A percentile compares a stretch with the other conserved stretches of the same genome.
These are phyloP conservation scores for Candida namnaoensis DNA, from an alignment of 805 yeast species.

Conservation along the genomic window DNA sequence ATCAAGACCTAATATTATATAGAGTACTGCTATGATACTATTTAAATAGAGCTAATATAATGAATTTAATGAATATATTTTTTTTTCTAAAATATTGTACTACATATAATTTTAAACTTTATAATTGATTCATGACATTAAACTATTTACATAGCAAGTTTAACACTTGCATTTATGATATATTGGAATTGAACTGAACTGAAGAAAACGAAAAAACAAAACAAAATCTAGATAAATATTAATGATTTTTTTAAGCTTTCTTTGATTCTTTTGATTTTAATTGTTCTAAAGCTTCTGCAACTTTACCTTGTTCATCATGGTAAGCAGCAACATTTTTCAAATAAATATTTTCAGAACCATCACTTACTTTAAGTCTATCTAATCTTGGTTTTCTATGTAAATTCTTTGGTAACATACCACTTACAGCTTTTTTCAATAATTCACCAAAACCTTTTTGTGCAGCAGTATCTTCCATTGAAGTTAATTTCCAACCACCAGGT, in stretches of 20 bases:
- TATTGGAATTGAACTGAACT: too few relatives aligned
- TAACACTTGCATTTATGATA: too few relatives aligned
- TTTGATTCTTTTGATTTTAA: too few relatives aligned
- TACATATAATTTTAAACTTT: too few relatives aligned
- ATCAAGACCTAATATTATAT: slow-evolving; percentile 25
- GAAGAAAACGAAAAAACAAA: too few relatives aligned
- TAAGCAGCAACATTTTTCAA: slow-evolving; percentile 74
- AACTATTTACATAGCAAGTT: not conserved
- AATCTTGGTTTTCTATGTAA: slow-evolving; percentile 69
- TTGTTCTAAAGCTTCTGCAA: too few relatives aligned
- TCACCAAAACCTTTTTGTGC: slow-evolving; percentile 85
- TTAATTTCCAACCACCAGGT: slow-evolving; percentile 83
- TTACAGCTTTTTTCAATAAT: slow-evolving; percentile 76
- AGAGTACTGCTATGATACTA: not conserved
- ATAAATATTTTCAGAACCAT: slow-evolving; percentile 85
- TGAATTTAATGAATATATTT: not conserved
- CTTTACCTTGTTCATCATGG: slow-evolving; percentile 57
- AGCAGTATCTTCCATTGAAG: slow-evolving; percentile 71
- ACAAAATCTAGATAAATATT: too few relatives aligned
- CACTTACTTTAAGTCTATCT: slow-evolving; percentile 78
- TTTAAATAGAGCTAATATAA: not conserved
- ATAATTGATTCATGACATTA: not conserved
- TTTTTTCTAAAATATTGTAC: not conserved
- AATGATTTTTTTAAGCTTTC: too few relatives aligned
- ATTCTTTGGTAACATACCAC: slow-evolving; percentile 95